Base-by-base conservation (phyloP, 768 basidiomycete genomes). In the Lepiota brunneoincarnata region DNA sequence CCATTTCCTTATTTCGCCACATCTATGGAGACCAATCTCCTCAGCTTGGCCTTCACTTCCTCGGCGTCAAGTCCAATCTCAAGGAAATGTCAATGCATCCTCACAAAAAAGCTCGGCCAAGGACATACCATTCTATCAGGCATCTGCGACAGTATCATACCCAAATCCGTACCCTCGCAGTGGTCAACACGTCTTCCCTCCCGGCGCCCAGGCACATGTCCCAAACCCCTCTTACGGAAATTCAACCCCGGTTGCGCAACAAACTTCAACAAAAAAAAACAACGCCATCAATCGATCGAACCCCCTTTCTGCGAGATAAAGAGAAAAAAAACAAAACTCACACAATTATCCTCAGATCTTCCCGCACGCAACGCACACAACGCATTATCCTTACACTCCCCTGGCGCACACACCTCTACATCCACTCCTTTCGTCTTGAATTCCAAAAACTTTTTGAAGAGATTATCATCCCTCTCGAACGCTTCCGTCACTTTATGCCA, bases 401-500 rank as follows among this genome's bases (percentile, higher is more conserved):
- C 71, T 28, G 64, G 53, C 11, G 37, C 63, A 47, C 77, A 78
- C 4, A 67, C 45, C 20, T 54, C 51, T 12, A 75, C 68, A 17
- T 64, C 59, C 14, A 65, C 67, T 21, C 75, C 77, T 15, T 76
- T 65, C 9, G 70, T 72, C 37, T 72, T 66, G 58, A 75, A 76
- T 21, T 67, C 67, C 59, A 76, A 77, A 66, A 75, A 84, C 34
- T 74, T 62, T 38, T 76, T 63, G 57, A 78, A 79, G 4, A 74
- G 72, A 11, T 67, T 64, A 38, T 79, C 74, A 59, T 83, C 77
- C 18, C 64, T 54, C 38, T 67, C 75, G 56, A 84, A 80, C 0
- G 69, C 75, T 51, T 82, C 81, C 0, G 83, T 84, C 6, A 84
- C 71, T 38, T 68, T 67, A 62, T 86, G 84, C 84, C 83, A 86